Base-by-base conservation (phyloP, 768 basidiomycete species). In the Lyophyllum semitale region DNA sequence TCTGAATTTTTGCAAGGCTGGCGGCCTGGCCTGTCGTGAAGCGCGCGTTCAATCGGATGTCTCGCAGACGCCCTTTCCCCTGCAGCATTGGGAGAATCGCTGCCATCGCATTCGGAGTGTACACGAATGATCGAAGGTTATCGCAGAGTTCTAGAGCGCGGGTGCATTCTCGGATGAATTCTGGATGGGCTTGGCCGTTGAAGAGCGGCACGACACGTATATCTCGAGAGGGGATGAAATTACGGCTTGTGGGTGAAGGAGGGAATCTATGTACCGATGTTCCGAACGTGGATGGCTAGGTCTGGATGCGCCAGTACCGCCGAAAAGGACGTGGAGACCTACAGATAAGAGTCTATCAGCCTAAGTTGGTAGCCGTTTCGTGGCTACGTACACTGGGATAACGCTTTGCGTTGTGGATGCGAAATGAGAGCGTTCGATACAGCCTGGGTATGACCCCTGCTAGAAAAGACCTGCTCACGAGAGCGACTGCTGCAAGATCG, bases 391-490 rank as follows among this genome's bases (percentile, higher is more conserved):
- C 85, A 51, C 63, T 63, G 25, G 76, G 76, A 68, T 84, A 87
- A 22, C 77, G 77, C 58, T 88, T 88, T 13, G 81, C 77, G 60
- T 89, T 82, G 23, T 73, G 73, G 3, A 76, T 48, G 3, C 79
- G 76, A 70, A 85, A 89, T 6, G 73, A 74, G 41, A 91, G 73
- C 2, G 69, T 78, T 27, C 75, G 67, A 66, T 92, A 91, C 8
- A 92, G 72, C 15, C 76, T 72, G 0, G 89, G 88, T 2, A 85
- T 78, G 0, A 81, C 85, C 1, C 79, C 88, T 0, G 81, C 80
- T 23, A 85, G 73, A 58, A 91, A 91, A 0, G 86, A 81, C 40
- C 76, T 77, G 63, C 81, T 87, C 63, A 89, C 88, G 38, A 84
- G 82, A 0, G 85, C 81, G 18, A 84, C 74, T 3, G 82, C 77